Conservation (phyloP, 1,284 basidiomycete genomes). For the Salmacisia buchloeana region DNA sequence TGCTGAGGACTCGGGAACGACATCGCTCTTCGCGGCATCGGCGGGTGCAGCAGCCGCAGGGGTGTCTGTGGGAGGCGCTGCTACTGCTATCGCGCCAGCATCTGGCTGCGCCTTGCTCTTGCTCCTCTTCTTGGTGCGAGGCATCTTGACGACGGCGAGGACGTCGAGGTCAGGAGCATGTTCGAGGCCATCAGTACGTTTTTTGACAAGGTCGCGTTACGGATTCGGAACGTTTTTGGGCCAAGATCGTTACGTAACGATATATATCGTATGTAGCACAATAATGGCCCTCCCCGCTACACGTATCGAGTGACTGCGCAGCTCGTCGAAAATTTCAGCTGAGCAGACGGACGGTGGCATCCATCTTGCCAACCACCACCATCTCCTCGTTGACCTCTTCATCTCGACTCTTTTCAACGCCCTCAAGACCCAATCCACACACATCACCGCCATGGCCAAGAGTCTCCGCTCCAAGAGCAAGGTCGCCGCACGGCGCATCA, state of each 20-base stretch:
- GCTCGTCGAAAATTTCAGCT: no score
- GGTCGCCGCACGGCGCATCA: constrained; percentile 7
- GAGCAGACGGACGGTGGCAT: no score
- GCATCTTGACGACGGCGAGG: no score
- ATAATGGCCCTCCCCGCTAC: no score
- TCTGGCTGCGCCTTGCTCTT: background rate
- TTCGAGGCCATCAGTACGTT: no score
- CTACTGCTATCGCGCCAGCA: background rate
- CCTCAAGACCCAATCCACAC: background rate
- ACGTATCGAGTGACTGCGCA: no score
- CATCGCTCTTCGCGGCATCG: background rate
- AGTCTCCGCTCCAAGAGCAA: constrained; percentile 8
- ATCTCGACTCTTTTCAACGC: background rate
- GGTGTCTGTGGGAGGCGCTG: background rate
- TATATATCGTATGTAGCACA: no score
- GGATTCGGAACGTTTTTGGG: no score
- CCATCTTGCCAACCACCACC: background rate
- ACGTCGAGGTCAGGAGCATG: no score
- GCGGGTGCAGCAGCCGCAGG: background rate
- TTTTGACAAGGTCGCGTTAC: no score
- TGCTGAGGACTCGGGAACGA: background rate
- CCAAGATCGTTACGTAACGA: no score
- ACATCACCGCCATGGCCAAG: constrained; percentile 7
- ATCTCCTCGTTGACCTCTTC: background rate
- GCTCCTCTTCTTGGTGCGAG: constrained; percentile 1